These are phyloP conservation scores for Sordariomycetes sp. DNA, from an alignment of 2,329 filamentous ascomycete species.

Conservation along the genomic window DNA sequence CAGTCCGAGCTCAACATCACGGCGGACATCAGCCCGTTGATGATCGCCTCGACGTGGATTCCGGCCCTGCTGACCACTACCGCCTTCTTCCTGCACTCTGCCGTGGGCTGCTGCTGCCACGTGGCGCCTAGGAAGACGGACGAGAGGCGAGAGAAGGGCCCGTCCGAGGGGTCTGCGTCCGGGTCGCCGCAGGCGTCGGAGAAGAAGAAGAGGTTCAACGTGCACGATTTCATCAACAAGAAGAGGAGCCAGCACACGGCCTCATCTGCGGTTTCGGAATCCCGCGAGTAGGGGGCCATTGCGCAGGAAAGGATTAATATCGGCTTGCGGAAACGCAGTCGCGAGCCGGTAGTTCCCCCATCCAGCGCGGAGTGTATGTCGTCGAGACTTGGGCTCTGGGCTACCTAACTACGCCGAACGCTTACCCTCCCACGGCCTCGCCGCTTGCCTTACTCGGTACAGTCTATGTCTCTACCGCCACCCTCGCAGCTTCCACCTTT, in stretches of 20 bases:
- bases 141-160: background rate
- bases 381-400: no score
- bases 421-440: no score
- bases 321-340: background rate
- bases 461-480: no score
- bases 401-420: no score
- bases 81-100: conserved; percentile 63
- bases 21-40: conserved; percentile 57
- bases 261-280: background rate
- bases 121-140: background rate
- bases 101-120: conserved; percentile 66
- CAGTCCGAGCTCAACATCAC: conserved; percentile 67
- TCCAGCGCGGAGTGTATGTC: no score
- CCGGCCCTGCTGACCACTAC: conserved; percentile 56
- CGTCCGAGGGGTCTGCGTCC: background rate
- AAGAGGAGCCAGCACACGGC: conserved; percentile 3
- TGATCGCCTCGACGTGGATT: conserved; percentile 89
- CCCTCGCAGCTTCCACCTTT: no score
- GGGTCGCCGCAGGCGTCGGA: background rate
- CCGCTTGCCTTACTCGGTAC: no score
- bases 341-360: no score
- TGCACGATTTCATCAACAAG: conserved; percentile 4
- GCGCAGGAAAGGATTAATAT: background rate
- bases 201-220: conserved; percentile 4
- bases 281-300: background rate